Conservation (phyloP, 108 stramenopile species). For the Cylindrotheca closterium region DNA sequence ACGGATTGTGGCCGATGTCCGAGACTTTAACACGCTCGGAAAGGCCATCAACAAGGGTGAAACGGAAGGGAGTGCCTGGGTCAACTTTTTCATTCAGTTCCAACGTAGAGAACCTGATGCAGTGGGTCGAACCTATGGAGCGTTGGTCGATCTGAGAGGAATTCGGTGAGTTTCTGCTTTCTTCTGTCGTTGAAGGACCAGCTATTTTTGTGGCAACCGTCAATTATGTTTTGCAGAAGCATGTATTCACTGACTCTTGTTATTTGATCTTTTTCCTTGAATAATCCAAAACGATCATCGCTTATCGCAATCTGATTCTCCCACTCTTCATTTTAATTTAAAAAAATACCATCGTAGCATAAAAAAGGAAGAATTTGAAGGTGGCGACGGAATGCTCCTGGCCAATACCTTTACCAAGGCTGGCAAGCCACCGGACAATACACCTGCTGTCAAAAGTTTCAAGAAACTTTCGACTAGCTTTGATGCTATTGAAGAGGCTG, state of each 20-base stretch:
- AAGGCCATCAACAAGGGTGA: constrained; percentile 37
- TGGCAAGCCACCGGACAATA: constrained; percentile 53
- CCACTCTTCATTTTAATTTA: too few relatives aligned
- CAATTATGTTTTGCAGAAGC: too few relatives aligned
- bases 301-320: too few relatives aligned
- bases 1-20: constrained; percentile 49
- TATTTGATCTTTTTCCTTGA: too few relatives aligned
- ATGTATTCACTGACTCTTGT: too few relatives aligned
- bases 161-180: background rate
- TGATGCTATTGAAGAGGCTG: constrained; percentile 46
- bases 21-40: constrained; percentile 44
- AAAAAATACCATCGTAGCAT: constrained; percentile 1
- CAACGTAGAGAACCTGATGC: constrained; percentile 49
- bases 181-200: constrained; percentile 3
- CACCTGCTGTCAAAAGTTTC: constrained; percentile 44
- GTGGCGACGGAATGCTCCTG: constrained; percentile 45
- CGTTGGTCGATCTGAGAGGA: constrained; percentile 50
- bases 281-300: too few relatives aligned
- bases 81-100: constrained; percentile 49
- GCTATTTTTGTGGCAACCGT: too few relatives aligned
- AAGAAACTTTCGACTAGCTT: constrained; percentile 34
- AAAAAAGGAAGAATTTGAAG: constrained; percentile 24
- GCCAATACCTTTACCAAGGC: constrained; percentile 49
- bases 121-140: constrained; percentile 48
- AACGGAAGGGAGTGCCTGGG: constrained; percentile 43